Evolutionary conservation across 2,329 filamentous ascomycete species (phyloP), one percentile per base, ranked within the genome.

Genomic region (Talaromyces funiculosus): DNA sequence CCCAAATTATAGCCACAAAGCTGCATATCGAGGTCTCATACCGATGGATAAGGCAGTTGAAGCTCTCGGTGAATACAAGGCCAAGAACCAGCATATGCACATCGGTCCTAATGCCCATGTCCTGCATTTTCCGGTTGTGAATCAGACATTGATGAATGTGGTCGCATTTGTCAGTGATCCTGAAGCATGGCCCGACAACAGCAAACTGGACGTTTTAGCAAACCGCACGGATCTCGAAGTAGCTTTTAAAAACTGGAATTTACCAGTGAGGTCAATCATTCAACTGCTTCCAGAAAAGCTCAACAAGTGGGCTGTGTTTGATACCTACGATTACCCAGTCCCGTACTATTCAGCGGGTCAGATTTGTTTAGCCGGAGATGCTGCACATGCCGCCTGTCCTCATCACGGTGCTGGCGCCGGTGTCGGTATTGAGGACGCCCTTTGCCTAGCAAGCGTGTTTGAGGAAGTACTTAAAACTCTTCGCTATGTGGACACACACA

Each of bases 51-150:
- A 78, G 14, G 84, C 83, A 0, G 69, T 75, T 1, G 68, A 73
- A 12, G 76, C 77, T 2, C 63, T 87, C 2, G 82, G 82, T 2
- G 68, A 78, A 12, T 72, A 83, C 42, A 72, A 80, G 40, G 79
- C 82, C 0, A 66, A 69, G 24, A 83, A 81, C 14, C 71, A 76
- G 10, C 80, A 82, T 68, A 82, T 86, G 77, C 83, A 82, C 68
- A 77, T 82, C 58, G 86, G 84, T 0, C 81, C 80, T 0, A 72
- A 77, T 53, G 83, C 81, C 0, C 86, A 89, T 68, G 65, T 83
- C 6, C 75, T 88, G 26, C 85, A 81, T 0, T 88, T 87, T 66
- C 83, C 86, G 0, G 83, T 88, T 9, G 81, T 33, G 26, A 37
- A 54, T 26, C 33, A 53, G n/a, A 43, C 7, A 7, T 31, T 43